Evolutionary conservation across 192 early-diverging fungal species (phyloP).

Genomic region (Linnemannia schmuckeri): DNA sequence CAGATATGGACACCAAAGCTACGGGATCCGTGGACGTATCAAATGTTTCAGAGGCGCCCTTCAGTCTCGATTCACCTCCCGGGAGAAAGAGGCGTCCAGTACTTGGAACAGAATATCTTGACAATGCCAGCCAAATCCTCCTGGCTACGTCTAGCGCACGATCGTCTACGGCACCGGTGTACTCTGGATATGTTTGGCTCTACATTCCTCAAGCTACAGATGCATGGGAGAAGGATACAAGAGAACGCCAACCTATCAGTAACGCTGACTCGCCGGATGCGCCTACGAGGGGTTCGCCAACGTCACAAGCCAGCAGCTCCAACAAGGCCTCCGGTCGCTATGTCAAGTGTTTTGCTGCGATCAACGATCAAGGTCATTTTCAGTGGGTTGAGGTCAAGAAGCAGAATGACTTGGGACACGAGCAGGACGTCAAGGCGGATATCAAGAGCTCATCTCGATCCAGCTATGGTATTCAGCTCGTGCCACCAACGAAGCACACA

Average conservation of each 20-base stretch:
- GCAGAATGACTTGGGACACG: constrained; percentile 22
- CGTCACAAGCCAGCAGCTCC: background rate
- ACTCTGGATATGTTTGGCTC: constrained; percentile 51
- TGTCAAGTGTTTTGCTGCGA: constrained; percentile 49
- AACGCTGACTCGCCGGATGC: background rate
- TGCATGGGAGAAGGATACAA: background rate
- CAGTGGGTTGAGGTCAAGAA: constrained; percentile 57
- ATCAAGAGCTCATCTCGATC: constrained; percentile 21
- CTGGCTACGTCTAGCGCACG: constrained; percentile 51
- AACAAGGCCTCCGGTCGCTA: constrained; percentile 23
- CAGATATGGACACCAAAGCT: background rate
- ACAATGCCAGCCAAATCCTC: constrained; percentile 39
- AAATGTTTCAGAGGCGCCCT: constrained; percentile 31
- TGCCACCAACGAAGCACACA: background rate
- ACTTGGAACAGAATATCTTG: constrained; percentile 50
- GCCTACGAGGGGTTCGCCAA: background rate
- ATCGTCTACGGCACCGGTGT: constrained; percentile 37
- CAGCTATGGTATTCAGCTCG: constrained; percentile 40
- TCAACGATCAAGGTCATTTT: constrained; percentile 51
- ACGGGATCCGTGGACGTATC: constrained; percentile 25
- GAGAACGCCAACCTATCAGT: background rate
- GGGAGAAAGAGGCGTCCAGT: constrained; percentile 27
- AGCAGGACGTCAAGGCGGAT: constrained; percentile 25
- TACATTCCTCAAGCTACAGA: constrained; percentile 17
- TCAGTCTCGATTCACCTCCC: constrained; percentile 33